Base-by-base conservation (phyloP, 2,329 filamentous ascomycete species). In the Fusarium agapanthi region DNA sequence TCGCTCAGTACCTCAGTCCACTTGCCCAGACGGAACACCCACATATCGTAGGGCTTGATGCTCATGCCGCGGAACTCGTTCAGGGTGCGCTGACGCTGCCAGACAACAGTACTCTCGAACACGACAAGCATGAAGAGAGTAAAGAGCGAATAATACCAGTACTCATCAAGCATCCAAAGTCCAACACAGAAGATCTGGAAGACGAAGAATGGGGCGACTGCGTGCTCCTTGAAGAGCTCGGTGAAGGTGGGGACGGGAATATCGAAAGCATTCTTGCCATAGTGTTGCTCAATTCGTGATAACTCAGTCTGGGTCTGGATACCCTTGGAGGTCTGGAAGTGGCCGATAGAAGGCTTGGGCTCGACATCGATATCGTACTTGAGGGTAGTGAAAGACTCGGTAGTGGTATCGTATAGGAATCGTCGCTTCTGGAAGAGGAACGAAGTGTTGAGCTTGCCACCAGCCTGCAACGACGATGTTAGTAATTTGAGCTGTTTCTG, bases 71-170 rank as follows among this genome's bases (percentile, higher is more conserved):
- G 94, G 86, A 99, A 99, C 83, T 99, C 96, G 79, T 89, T 97
- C 74, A 99, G 84, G 5, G 97, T 99, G 75, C 95, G 90, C 88
- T 99, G 96, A 69, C 96, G 91, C 85, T 99, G 96, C 97, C 96
- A 99, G 22, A 99, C 97, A 41, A 99, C 97, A 6, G 96, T 99
- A 82, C 95, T 98, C 86, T 99, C 96, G 77, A 99, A 99, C 66
- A 90, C 92, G 75, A 99, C 94, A 62, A 99, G 90, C 97, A 99
- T 99, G 85, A 98, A 95, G 28, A 99, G 91, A 2, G 97, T 99
- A 83, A 99, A 99, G 26, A 99, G 89, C 69, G 96, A 98, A 85
- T 99, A 99, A 86, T 99, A 99, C 96, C 97, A 99, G 85, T 98
- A 99, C 84, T 99, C 97, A 80, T 99, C 96, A 80, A 99, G 86